Percentiles rank a stretch among this genome's conserved stretches.
These are phyloP conservation scores for Boletellus ananas DNA, from an alignment of 768 basidiomycete genomes.

Conservation along the genomic window DNA sequence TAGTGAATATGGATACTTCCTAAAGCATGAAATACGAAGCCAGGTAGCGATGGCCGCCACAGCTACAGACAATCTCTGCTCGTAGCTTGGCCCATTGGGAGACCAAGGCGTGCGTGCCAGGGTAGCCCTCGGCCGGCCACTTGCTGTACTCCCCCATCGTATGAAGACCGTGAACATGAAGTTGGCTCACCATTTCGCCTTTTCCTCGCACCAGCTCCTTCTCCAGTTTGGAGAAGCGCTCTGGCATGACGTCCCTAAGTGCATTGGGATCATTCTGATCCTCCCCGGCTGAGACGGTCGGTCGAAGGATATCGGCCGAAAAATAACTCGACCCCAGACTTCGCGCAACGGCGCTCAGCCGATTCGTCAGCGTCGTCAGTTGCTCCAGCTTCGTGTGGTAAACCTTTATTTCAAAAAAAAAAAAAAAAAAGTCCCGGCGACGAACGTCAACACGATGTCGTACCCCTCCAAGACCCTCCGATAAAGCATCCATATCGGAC, in stretches of 20 bases:
- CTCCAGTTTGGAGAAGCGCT: constrained; percentile 76
- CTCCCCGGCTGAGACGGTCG: constrained; percentile 42
- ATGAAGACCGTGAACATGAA: neutral
- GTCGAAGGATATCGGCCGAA: constrained; percentile 50
- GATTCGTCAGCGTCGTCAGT: constrained; percentile 63
- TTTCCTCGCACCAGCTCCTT: constrained; percentile 83
- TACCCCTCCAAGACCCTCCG: neutral
- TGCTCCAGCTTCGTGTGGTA: constrained; percentile 80
- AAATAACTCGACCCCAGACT: constrained; percentile 63
- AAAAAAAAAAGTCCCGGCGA: too few species aligned
- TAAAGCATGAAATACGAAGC: neutral
- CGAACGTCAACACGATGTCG: neutral
- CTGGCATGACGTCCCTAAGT: constrained; percentile 71
- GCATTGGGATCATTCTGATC: constrained; percentile 34
- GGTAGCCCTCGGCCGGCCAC: neutral
- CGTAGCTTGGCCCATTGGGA: too few species aligned
- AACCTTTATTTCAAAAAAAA: constrained; percentile 36
- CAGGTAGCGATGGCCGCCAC: neutral
- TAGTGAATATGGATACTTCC: neutral
- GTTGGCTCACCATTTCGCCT: constrained; percentile 71
- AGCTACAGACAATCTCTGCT: too few species aligned
- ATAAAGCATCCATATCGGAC: neutral
- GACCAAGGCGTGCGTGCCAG: too few species aligned
- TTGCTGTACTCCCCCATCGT: neutral
- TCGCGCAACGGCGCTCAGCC: constrained; percentile 54